Base-by-base conservation (phyloP, 73 alveolate genomes). In the Paramecium sonneborni region DNA sequence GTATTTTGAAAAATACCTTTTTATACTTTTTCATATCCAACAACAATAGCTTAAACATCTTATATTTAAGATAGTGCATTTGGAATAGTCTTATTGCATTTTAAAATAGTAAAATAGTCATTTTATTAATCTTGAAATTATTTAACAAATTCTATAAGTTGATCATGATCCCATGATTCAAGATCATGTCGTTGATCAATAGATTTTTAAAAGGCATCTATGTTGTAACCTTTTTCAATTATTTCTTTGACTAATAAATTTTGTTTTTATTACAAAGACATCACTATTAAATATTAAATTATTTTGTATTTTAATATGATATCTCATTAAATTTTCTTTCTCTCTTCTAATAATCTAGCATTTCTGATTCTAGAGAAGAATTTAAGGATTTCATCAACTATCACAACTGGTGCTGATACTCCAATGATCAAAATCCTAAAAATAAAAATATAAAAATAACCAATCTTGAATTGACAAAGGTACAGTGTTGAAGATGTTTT, bases 351-450 rank as follows among this genome's bases (percentile, higher is more conserved):
- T 44, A 86, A 94, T 35, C 57, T 55, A 21, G 37, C 93, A 56
- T 95, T 93, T 82, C 44, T 56, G 24, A 88, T 76, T 92, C 99
- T 95, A 10, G 97, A 97, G 92, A 97, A 85, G 91, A 97, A 55
- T 70, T 97, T 97, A 70, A 97, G 97, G 4, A 96, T 94, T 62
- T 97, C 99, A 70, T 97, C 99, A 12, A 97, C 85, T 44, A 97
- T n/a, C 39, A 94, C 93, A 58, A 97, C 98, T 4, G 98, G 99
- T 69, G 93, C 93, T 7, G 99, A 94, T 86, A 94, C 97, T 7
- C 95, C 96, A 57, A 96, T 46, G 44, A 96, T 97, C 43, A 95
- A 30, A 9, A 57, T 68, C 97, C 97, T 57, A 21, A 57, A 84
- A 3, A 21, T 46, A 90, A 1, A 28, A 41, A 11, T 12, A 62